These are phyloP conservation scores for Malus hybrid DNA, from an alignment of 331 rosid species.

Conservation along the genomic window DNA sequence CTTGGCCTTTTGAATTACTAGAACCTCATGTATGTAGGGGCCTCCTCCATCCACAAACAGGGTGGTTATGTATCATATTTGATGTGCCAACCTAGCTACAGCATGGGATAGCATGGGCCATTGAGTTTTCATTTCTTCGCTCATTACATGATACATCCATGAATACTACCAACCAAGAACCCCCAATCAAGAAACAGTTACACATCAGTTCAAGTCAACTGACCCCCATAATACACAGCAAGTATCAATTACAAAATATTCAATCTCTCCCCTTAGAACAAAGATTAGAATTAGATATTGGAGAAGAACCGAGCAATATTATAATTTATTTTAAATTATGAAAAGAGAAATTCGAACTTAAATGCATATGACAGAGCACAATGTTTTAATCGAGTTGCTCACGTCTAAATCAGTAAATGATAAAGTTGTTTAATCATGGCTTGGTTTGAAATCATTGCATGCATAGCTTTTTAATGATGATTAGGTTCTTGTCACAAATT, in stretches of 20 bases:
- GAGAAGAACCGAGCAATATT: neutral
- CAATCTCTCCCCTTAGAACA: neutral
- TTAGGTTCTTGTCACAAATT: neutral
- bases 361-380: neutral
- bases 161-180: neutral
- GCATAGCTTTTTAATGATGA: neutral
- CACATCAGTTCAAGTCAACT: neutral
- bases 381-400: neutral
- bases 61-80: neutral
- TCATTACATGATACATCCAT: neutral
- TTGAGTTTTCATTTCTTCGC: neutral
- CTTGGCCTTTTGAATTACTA: neutral
- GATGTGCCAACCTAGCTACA: conserved; percentile 1
- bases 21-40: neutral
- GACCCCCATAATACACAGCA: neutral
- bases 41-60: neutral
- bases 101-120: neutral
- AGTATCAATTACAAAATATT: neutral
- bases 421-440: neutral
- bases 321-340: too few relatives aligned
- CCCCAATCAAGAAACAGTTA: neutral
- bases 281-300: neutral
- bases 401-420: neutral
- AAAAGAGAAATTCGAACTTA: accelerated
- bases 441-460: neutral